Evolutionary conservation across 2,329 filamentous ascomycete species (phyloP).

Genomic region (Clonostachys byssicola): DNA sequence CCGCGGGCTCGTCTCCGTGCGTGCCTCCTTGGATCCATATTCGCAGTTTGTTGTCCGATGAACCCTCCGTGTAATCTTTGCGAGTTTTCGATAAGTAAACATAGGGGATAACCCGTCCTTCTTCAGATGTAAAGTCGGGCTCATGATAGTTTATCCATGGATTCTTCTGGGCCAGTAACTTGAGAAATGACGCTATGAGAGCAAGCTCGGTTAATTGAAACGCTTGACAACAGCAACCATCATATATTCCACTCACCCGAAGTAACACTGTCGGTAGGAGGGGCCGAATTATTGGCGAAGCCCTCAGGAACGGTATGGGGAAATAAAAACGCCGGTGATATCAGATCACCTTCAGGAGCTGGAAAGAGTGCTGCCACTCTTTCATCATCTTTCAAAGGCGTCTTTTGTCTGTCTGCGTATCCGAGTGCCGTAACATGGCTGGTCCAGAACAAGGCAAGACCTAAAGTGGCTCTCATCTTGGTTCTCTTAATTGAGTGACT

Average conservation of each 20-base stretch:
- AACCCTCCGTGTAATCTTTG: background rate
- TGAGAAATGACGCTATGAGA: background rate
- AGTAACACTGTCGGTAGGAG: no score
- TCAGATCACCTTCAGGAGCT: slow-evolving; percentile 1
- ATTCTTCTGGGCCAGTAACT: slow-evolving; percentile 5
- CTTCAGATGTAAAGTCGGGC: slow-evolving; percentile 9
- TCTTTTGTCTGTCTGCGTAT: no score
- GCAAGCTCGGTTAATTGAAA: no score
- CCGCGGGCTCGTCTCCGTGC: slow-evolving; percentile 6
- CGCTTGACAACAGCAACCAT: no score
- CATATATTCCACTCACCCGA: no score
- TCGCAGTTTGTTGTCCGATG: slow-evolving; percentile 2
- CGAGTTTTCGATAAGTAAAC: slow-evolving; percentile 5
- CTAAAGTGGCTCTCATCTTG: no score
- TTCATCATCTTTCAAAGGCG: no score
- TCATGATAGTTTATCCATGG: slow-evolving; percentile 10
- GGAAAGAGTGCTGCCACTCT: no score
- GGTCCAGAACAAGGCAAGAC: no score
- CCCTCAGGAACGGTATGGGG: background rate
- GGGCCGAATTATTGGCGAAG: background rate
- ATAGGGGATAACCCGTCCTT: slow-evolving; percentile 10
- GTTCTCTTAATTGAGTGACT: no score
- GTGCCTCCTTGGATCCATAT: slow-evolving; percentile 6
- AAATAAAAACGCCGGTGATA: slow-evolving; percentile 1
- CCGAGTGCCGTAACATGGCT: no score